Evolutionary conservation across 257 asterid species (phyloP).

Genomic region (Solanum chilense): DNA sequence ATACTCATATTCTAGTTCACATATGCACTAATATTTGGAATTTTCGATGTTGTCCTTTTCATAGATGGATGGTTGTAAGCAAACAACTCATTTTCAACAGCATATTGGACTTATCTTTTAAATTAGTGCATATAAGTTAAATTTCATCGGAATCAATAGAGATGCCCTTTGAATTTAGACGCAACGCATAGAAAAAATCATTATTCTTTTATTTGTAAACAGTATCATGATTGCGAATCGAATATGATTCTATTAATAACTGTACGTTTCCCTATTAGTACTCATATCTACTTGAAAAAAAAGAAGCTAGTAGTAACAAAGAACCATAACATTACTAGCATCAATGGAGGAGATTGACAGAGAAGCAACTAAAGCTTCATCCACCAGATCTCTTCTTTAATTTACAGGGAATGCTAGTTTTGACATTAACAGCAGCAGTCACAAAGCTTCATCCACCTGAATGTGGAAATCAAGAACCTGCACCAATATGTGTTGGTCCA

Average conservation of each 20-base stretch:
- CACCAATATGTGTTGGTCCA: slow-evolving; percentile 4
- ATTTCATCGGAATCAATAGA: background rate
- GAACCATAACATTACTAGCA: background rate
- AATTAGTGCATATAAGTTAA: background rate
- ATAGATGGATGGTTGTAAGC: background rate
- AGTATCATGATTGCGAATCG: background rate
- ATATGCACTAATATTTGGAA: background rate
- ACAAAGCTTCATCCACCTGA: slow-evolving; percentile 15
- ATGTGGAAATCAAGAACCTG: background rate
- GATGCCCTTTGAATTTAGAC: background rate
- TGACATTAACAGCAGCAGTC: slow-evolving; percentile 22
- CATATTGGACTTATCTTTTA: background rate
- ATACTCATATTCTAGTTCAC: background rate
- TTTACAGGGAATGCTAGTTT: slow-evolving; percentile 22
- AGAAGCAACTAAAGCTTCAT: background rate
- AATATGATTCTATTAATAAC: background rate
- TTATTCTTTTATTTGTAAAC: background rate
- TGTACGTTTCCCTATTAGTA: background rate
- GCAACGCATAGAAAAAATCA: background rate
- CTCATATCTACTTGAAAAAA: background rate
- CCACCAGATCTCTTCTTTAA: background rate
- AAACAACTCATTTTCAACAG: background rate
- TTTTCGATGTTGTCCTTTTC: background rate
- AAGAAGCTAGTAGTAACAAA: background rate
- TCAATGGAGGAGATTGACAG: background rate